Evolutionary conservation across 2,329 filamentous ascomycete species (phyloP), one percentile per base, ranked within the genome.

Genomic region (Tothia fuscella): DNA sequence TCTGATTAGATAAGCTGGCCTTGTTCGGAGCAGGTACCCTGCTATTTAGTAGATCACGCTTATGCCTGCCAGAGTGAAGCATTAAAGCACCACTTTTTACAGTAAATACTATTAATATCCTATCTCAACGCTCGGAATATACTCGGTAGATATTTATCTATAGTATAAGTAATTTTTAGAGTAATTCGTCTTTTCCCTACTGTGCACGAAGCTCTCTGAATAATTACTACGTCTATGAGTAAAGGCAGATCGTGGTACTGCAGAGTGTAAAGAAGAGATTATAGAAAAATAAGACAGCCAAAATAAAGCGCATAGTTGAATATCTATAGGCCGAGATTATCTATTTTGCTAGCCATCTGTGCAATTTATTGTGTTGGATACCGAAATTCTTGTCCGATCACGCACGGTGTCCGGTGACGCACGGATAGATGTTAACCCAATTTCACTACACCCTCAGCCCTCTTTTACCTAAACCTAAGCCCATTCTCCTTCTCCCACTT

Each of bases 401-500:
- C n/a, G n/a, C n/a, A n/a, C n/a, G n/a, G n/a, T n/a, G n/a, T n/a
- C n/a, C n/a, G n/a, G n/a, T n/a, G n/a, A n/a, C n/a, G n/a, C n/a
- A n/a, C n/a, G n/a, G n/a, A n/a, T n/a, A n/a, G n/a, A n/a, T n/a
- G n/a, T n/a, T n/a, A n/a, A n/a, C n/a, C 26, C 26, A 29, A 10
- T 14, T 10, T 29, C 26, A 10, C 26, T n/a, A 29, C 10, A 29
- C n/a, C 10, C 26, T 14, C 26, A 29, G 10, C 10, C 26, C 13
- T 29, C 26, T 10, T 29, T n/a, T n/a, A n/a, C n/a, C n/a, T n/a
- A n/a, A n/a, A n/a, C n/a, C n/a, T n/a, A n/a, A n/a, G n/a, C 32
- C 10, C 12, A 35, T 47, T 48, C 14, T 47, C 37, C 38, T 50
- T 47, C 26, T 53, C 51, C 56, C 56, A 59, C 22, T 52, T 48